Evolutionary conservation across 176 grass and related monocot species (phyloP), one percentile per base, ranked within the genome.

Genomic region (Thalia dealbata): DNA sequence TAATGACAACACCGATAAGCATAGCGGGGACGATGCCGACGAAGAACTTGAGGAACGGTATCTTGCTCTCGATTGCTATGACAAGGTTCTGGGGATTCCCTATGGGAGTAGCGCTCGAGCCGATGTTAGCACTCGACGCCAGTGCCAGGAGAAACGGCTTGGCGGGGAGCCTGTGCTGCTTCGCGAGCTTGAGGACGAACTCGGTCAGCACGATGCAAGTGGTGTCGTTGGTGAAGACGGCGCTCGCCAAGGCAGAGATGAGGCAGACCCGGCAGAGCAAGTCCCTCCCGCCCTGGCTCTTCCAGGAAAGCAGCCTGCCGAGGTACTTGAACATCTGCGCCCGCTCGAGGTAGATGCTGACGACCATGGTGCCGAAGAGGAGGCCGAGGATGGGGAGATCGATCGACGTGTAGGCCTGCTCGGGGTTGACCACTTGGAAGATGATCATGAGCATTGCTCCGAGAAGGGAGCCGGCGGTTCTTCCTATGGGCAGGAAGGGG

Each of bases 81-180:
- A 96, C 92, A 1, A 96, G 78, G 85, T 96, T 96, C 87, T 96
- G 92, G 14, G 92, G 92, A 74, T 96, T 96, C n/a, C 92, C 92
- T 66, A 96, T 96, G 10, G 92, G 92, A 14, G 92, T 96, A 0
- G 89, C 74, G 0, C 86, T 84, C 0, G 89, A 91, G 0, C 92
- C 92, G 74, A 96, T 91, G 68, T 96, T 96, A 27, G 92, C 92
- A 64, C 82, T 80, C 1, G 88, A 96, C 8, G 92, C 92, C 0
- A 96, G 82, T 1, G 88, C 92, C 0, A 96, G 75, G 2, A 96
- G 71, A 75, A 96, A 96, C 0, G 92, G 89, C 64, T 85, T 75
- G 0, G 89, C 81, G 0, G 86, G 89, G n/a, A 96, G 80, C 76
- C 85, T 92, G 82, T 96, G 89, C 82, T 96, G 92, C 0, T 89